These are phyloP conservation scores for Nothophytophthora sp. DNA, from an alignment of 352 stramenopile species.

Conservation along the genomic window DNA sequence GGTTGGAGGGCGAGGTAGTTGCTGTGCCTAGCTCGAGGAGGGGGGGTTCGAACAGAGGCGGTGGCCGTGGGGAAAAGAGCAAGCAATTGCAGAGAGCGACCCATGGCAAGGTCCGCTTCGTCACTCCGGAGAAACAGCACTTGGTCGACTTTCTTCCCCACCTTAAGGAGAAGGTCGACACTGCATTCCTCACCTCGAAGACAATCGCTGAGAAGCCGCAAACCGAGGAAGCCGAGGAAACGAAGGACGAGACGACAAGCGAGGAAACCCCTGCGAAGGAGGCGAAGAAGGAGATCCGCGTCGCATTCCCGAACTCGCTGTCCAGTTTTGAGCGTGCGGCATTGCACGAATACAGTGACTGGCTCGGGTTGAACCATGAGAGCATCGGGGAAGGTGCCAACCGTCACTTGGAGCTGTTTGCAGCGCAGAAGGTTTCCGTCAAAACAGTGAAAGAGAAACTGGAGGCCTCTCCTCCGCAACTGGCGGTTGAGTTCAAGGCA, in stretches of 20 bases:
- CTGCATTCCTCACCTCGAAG: constrained; percentile 32
- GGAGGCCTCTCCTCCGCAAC: constrained; percentile 13
- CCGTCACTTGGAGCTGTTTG: constrained; percentile 40
- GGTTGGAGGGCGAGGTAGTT: constrained; percentile 46
- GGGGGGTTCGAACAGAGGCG: constrained; percentile 27
- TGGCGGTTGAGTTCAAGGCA: constrained; percentile 56
- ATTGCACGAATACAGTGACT: constrained; percentile 68
- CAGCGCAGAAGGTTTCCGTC: constrained; percentile 21
- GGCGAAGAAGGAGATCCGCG: constrained; percentile 28
- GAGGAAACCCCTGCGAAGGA: constrained; percentile 11
- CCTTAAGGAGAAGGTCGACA: constrained; percentile 59
- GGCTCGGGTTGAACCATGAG: constrained; percentile 54
- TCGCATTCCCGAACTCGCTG: constrained; percentile 43
- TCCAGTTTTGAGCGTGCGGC: constrained; percentile 68
- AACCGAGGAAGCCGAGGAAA: constrained; percentile 13
- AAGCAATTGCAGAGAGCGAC: constrained; percentile 38
- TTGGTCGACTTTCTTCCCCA: constrained; percentile 62
- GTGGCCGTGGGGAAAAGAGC: constrained; percentile 24
- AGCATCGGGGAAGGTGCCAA: constrained; percentile 45
- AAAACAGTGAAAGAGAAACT: constrained; percentile 24
- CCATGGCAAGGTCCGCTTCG: constrained; percentile 44
- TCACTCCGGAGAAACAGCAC: constrained; percentile 39
- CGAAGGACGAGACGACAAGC: constrained; percentile 4
- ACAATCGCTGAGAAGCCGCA: constrained; percentile 9
- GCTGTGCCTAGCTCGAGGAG: constrained; percentile 35